Evolutionary conservation across 1,139 yeast species (phyloP).

Genomic region (Candida dubliniensis): DNA sequence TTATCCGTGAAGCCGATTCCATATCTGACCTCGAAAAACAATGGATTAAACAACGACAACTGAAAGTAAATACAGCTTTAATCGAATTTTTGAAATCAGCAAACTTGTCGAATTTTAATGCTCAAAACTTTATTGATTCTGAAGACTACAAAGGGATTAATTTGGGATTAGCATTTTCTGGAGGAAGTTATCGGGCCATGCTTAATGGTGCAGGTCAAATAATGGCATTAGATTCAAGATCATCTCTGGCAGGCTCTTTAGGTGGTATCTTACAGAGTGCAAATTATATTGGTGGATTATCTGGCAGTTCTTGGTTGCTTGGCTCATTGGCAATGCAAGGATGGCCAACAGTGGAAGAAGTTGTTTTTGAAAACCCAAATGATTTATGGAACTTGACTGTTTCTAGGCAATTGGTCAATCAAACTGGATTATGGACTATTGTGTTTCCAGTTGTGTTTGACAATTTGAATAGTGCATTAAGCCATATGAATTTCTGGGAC

Average conservation of each 20-base stretch:
- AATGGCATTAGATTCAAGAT: slow-evolving; percentile 76
- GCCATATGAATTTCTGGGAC: slow-evolving; percentile 34
- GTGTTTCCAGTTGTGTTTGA: slow-evolving; percentile 23
- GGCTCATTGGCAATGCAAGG: slow-evolving; percentile 36
- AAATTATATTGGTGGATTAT: slow-evolving; percentile 38
- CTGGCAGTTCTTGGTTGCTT: slow-evolving; percentile 43
- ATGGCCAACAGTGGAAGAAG: slow-evolving; percentile 35
- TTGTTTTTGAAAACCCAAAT: slow-evolving; percentile 29
- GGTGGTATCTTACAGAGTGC: slow-evolving; percentile 42
- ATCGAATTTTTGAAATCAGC: slow-evolving; percentile 34
- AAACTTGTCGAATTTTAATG: slow-evolving; percentile 35
- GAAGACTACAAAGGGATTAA: slow-evolving; percentile 30
- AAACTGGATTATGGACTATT: slow-evolving; percentile 22
- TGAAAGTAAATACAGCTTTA: slow-evolving; percentile 31
- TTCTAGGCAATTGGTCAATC: slow-evolving; percentile 29
- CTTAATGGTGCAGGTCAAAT: slow-evolving; percentile 84
- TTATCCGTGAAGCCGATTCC: slow-evolving; percentile 30
- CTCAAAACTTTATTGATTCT: slow-evolving; percentile 27
- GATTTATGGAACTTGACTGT: slow-evolving; percentile 40
- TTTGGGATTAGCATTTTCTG: slow-evolving; percentile 78
- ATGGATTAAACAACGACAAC: slow-evolving; percentile 30
- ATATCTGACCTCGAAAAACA: slow-evolving; percentile 28
- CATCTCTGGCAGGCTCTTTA: slow-evolving; percentile 46
- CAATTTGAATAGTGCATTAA: slow-evolving; percentile 26
- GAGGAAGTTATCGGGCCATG: slow-evolving; percentile 95